phyloP scores from a whole-genome alignment of 805 yeast species.

The Blastobotrys peoriensis region DNA sequence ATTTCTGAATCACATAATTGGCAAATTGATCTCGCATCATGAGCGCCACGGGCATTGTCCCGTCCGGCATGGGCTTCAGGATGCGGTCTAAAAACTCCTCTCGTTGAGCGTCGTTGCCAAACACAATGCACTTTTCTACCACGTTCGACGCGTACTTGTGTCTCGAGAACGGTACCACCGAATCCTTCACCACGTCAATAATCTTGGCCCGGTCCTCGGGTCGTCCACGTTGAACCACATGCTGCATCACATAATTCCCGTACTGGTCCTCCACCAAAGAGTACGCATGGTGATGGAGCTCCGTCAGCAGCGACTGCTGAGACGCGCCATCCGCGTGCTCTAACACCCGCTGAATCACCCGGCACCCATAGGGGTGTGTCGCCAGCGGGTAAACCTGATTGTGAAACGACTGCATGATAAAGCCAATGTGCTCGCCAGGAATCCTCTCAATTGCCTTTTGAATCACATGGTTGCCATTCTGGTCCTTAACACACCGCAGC shows the following conservation, averaged over 20 bases:
- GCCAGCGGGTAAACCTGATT: conserved; percentile 72
- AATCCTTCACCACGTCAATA: conserved; percentile 59
- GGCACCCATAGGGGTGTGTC: conserved; percentile 95
- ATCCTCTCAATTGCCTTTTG: conserved; percentile 89
- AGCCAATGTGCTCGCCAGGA: conserved; percentile 63
- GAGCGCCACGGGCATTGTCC: conserved; percentile 53
- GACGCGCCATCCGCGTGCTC: conserved; percentile 68
- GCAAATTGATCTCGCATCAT: conserved; percentile 99
- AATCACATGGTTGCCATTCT: conserved; percentile 96
- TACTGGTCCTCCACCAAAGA: conserved; percentile 90
- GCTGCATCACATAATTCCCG: conserved; percentile 97
- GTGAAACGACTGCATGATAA: conserved; percentile 62
- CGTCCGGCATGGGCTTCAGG: conserved; percentile 22
- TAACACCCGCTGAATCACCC: conserved; percentile 88
- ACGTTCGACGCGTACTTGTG: conserved; percentile 98
- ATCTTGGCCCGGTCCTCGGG: conserved; percentile 53
- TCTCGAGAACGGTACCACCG: conserved; percentile 77
- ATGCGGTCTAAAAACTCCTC: conserved; percentile 60
- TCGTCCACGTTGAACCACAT: conserved; percentile 77
- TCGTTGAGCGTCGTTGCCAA: conserved; percentile 61
- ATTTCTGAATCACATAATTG: conserved; percentile 91
- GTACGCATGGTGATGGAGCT: conserved; percentile 64
- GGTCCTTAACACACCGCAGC: conserved; percentile 76
- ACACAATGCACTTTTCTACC: conserved; percentile 85
- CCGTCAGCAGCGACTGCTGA: conserved; percentile 60